These are phyloP conservation scores for Cladobotryum protrusum DNA, from an alignment of 2,329 filamentous ascomycete species.

Conservation along the genomic window DNA sequence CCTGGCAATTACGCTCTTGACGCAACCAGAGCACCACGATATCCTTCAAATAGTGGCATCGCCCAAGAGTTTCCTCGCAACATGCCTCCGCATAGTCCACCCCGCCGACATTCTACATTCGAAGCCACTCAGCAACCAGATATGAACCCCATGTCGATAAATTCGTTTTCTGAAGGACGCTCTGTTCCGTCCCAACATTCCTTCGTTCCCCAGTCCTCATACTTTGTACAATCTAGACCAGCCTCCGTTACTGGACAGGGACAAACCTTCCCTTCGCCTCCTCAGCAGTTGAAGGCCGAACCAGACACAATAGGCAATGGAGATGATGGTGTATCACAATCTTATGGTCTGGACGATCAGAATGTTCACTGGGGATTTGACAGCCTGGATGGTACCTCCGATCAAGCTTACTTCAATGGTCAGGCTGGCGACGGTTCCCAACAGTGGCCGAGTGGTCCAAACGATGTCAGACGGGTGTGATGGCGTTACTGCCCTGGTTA, in stretches of 20 bases:
- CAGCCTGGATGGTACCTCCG: constrained; percentile 12
- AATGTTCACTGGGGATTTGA: constrained; percentile 1
- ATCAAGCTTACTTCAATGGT: constrained; percentile 3
- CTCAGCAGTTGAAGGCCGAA: constrained; percentile 15
- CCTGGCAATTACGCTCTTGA: constrained; percentile 19
- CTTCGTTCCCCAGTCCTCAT: constrained; percentile 14
- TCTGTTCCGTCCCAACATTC: constrained; percentile 2
- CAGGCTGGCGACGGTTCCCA: neutral
- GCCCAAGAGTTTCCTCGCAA: constrained; percentile 20
- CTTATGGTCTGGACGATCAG: neutral
- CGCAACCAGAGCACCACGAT: constrained; percentile 11
- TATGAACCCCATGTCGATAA: constrained; percentile 12
- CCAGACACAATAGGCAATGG: constrained; percentile 9
- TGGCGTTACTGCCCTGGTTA: neutral
- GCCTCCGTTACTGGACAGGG: constrained; percentile 11
- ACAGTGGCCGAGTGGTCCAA: neutral
- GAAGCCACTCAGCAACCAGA: constrained; percentile 14
- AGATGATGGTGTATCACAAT: constrained; percentile 14
- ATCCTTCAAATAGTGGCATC: constrained; percentile 14
- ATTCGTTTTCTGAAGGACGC: constrained; percentile 10
- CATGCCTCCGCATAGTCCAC: constrained; percentile 17
- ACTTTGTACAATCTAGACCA: constrained; percentile 15
- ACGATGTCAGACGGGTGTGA: neutral
- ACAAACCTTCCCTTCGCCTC: constrained; percentile 15
- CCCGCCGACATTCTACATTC: constrained; percentile 16